phyloP scores from a whole-genome alignment of 495 filamentous ascomycete genomes.

The Penicillium riverlandense region DNA sequence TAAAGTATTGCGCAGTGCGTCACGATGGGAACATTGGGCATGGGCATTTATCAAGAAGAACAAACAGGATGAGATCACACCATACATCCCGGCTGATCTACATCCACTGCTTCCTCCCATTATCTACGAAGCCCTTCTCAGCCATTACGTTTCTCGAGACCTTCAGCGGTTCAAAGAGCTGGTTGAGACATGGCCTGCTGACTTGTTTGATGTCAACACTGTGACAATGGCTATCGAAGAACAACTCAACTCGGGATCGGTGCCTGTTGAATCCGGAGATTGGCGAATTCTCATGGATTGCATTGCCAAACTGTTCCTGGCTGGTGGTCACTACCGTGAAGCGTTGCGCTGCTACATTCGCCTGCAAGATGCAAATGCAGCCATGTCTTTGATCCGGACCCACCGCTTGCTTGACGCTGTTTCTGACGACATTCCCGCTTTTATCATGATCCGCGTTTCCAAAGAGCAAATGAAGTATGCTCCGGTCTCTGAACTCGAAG shows the following conservation, averaged over 20 bases:
- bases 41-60: conserved; percentile 79
- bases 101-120: conserved; percentile 73
- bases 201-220: conserved; percentile 68
- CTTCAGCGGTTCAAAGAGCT: conserved; percentile 63
- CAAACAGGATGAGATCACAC: conserved; percentile 82
- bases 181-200: conserved; percentile 77
- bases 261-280: conserved; percentile 65
- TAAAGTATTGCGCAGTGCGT: conserved; percentile 68
- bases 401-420: conserved; percentile 80
- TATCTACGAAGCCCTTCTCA: conserved; percentile 79
- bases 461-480: conserved; percentile 62
- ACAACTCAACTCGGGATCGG: conserved; percentile 60
- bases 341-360: conserved; percentile 83
- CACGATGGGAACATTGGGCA: conserved; percentile 91
- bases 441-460: conserved; percentile 79
- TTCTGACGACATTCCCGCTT: conserved; percentile 78
- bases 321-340: conserved; percentile 68
- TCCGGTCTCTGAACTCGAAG: conserved; percentile 62
- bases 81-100: conserved; percentile 69
- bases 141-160: conserved; percentile 73
- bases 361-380: conserved; percentile 83
- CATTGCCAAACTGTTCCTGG: conserved; percentile 76
- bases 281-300: conserved; percentile 80
- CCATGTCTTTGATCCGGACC: conserved; percentile 76
- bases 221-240: conserved; percentile 66